Percentiles rank a stretch among this genome's conserved stretches.
These are phyloP conservation scores for Castanea sativa DNA, from an alignment of 306 rosid species.

Conservation along the genomic window DNA sequence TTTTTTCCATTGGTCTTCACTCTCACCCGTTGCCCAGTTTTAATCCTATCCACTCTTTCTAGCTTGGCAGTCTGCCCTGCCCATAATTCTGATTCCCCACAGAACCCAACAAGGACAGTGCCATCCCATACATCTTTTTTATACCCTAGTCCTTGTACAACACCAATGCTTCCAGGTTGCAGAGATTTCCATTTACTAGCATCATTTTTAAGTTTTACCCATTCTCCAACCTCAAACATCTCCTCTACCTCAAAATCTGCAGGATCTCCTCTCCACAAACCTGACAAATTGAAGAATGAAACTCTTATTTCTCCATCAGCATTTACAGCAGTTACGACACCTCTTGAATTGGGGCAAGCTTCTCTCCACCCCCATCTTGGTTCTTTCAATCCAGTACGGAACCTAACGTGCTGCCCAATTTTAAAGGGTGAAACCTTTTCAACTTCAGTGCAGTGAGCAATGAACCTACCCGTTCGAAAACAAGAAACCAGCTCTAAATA, in stretches of 20 bases:
- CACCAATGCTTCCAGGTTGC: constrained; percentile 75
- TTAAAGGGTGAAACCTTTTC: constrained; percentile 75
- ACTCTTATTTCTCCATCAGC: constrained; percentile 95
- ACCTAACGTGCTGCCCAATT: constrained; percentile 88
- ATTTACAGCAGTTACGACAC: constrained; percentile 77
- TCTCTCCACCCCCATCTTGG: constrained; percentile 99
- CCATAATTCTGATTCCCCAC: constrained; percentile 97
- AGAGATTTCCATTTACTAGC: constrained; percentile 72
- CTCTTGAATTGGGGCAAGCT: constrained; percentile 66
- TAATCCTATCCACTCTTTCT: constrained; percentile 55
- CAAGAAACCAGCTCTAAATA: constrained; percentile 95
- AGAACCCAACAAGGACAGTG: constrained; percentile 68
- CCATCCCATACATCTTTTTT: constrained; percentile 76
- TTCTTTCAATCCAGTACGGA: constrained; percentile 73
- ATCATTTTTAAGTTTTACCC: constrained; percentile 76
- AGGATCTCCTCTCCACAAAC: constrained; percentile 94
- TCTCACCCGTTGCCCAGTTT: constrained; percentile 72
- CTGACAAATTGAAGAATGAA: constrained; percentile 69
- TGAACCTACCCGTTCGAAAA: constrained; percentile 84
- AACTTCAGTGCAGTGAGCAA: constrained; percentile 84
- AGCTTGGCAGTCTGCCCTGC: constrained; percentile 71
- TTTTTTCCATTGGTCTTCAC: constrained; percentile 62
- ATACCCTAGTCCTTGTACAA: constrained; percentile 87
- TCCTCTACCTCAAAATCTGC: constrained; percentile 79
- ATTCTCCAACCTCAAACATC: constrained; percentile 87